phyloP scores from a whole-genome alignment of 1,284 basidiomycete species.

The Volvariella volvacea region DNA sequence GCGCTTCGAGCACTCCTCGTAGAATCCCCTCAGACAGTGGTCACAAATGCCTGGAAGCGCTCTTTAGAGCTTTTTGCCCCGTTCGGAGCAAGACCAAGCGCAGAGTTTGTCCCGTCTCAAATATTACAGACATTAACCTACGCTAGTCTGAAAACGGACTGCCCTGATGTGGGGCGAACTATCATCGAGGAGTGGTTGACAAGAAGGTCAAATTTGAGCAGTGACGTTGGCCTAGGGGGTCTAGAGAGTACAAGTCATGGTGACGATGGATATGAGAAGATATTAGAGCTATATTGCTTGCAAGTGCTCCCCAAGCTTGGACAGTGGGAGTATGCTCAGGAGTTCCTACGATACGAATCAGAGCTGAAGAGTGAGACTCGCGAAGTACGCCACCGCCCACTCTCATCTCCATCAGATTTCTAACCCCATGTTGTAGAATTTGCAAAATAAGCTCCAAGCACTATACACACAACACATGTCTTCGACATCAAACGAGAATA shows the following conservation, averaged over 20 bases:
- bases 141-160: conserved; percentile 60
- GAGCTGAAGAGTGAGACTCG: conserved; percentile 47
- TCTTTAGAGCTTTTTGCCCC: conserved; percentile 66
- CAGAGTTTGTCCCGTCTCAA: conserved; percentile 58
- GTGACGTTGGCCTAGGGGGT: conserved; percentile 19
- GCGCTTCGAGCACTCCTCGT: conserved; percentile 41
- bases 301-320: conserved; percentile 63
- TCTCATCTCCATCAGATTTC: conserved; percentile 4
- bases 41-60: conserved; percentile 51
- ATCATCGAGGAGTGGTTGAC: conserved; percentile 76
- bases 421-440: conserved; percentile 12
- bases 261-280: conserved; percentile 58
- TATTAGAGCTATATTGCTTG: conserved; percentile 68
- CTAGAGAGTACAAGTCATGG: conserved; percentile 19
- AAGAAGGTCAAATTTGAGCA: conserved; percentile 21
- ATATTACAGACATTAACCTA: conserved; percentile 64
- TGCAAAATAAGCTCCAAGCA: conserved; percentile 33
- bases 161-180: conserved; percentile 48
- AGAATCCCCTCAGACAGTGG: conserved; percentile 51
- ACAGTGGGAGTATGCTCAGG: conserved; percentile 72
- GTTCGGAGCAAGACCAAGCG: conserved; percentile 20
- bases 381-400: conserved; percentile 36
- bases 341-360: conserved; percentile 65
- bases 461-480: conserved; percentile 29
- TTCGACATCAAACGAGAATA: conserved; percentile 5